phyloP scores from a whole-genome alignment of 1,139 yeast species.

The Pichia cactophila region DNA sequence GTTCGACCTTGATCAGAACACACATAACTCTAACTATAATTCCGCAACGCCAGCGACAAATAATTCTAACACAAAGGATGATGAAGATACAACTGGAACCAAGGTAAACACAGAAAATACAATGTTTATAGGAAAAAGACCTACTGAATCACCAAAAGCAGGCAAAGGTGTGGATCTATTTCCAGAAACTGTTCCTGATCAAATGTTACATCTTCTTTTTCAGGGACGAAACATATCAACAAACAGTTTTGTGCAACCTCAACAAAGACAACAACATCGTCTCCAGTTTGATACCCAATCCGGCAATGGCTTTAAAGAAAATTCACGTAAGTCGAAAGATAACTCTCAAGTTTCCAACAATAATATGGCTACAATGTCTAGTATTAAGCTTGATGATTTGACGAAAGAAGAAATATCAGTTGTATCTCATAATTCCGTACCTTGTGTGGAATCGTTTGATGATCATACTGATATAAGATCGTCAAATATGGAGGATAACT shows the following conservation, averaged over 20 bases:
- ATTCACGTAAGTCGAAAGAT: neutral
- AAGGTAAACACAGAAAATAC: too few relatives aligned
- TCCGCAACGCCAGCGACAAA: conserved; percentile 17
- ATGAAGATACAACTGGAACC: neutral
- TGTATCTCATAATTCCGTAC: neutral
- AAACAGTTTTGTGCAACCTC: neutral
- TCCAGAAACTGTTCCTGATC: conserved; percentile 29
- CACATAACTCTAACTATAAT: neutral
- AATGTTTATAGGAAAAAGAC: too few relatives aligned
- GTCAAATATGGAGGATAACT: conserved; percentile 1
- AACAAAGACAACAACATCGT: neutral
- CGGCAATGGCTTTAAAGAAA: neutral
- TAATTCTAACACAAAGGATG: conserved; percentile 2
- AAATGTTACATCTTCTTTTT: conserved; percentile 45
- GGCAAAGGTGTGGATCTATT: conserved; percentile 3
- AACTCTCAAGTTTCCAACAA: neutral
- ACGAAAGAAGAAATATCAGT: conserved; percentile 7
- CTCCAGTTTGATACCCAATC: neutral
- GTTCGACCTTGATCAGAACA: conserved; percentile 25
- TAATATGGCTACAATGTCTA: neutral
- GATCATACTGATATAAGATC: conserved; percentile 4
- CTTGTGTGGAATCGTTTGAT: conserved; percentile 6
- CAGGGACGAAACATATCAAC: conserved; percentile 32
- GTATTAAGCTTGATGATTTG: neutral
- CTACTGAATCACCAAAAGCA: neutral